Conservation (phyloP, 2,329 filamentous ascomycete species). For the Monosporascus sp. region DNA sequence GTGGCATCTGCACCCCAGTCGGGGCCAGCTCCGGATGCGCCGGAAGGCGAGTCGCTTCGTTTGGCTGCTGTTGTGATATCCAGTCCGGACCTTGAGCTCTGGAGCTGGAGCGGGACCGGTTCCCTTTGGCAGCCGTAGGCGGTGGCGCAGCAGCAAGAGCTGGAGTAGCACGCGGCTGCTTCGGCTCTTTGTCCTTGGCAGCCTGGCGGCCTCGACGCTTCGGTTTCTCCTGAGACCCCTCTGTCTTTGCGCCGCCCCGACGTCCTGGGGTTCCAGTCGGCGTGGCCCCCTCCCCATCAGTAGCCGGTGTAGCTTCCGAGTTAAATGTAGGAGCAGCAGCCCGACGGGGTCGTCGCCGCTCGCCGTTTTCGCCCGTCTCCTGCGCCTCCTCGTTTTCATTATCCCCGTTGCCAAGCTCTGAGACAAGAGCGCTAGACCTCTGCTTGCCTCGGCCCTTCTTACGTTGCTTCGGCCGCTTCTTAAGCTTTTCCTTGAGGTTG, state of each 20-base stretch:
- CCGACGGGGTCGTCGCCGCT: slow-evolving; percentile 55
- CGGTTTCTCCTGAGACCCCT: slow-evolving; percentile 39
- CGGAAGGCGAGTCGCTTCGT: slow-evolving; percentile 35
- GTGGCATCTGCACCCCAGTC: slow-evolving; percentile 37
- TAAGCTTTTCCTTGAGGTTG: slow-evolving; percentile 72
- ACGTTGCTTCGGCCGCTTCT: slow-evolving; percentile 55
- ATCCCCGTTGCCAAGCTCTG: slow-evolving; percentile 58
- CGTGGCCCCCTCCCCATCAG: slow-evolving; percentile 56
- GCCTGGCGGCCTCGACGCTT: slow-evolving; percentile 36
- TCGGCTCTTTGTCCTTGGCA: slow-evolving; percentile 32
- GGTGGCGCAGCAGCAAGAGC: slow-evolving; percentile 43
- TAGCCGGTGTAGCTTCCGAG: slow-evolving; percentile 51
- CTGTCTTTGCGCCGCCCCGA: slow-evolving; percentile 41
- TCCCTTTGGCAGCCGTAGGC: slow-evolving; percentile 32
- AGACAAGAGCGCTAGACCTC: slow-evolving; percentile 59
- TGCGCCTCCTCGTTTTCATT: slow-evolving; percentile 51
- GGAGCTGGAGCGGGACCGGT: slow-evolving; percentile 51
- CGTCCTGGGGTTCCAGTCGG: slow-evolving; percentile 53
- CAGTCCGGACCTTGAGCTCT: slow-evolving; percentile 42
- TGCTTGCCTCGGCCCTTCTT: slow-evolving; percentile 55
- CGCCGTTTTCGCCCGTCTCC: slow-evolving; percentile 54
- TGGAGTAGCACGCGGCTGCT: slow-evolving; percentile 36
- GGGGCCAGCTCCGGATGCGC: slow-evolving; percentile 40
- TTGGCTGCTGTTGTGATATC: slow-evolving; percentile 27
- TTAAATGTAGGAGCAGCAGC: slow-evolving; percentile 69